Evolutionary conservation across 1,284 basidiomycete genomes (phyloP), one percentile per base, ranked within the genome.

Genomic region (Apiotrichum akiyoshidainum): DNA sequence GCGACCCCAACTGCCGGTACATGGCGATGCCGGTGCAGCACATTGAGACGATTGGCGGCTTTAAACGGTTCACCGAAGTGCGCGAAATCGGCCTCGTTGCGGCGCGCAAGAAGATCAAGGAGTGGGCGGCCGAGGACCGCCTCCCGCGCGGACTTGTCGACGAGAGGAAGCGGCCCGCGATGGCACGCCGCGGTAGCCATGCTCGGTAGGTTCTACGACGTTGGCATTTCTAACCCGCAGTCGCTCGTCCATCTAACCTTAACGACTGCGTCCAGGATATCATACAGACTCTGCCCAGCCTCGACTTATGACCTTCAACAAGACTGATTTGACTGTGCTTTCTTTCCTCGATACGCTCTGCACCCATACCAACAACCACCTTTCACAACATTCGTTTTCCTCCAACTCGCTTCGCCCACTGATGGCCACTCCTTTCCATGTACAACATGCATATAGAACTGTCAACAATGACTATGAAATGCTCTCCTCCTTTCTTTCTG

Each of bases 21-120:
- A 87, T 97, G 78, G 85, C 87, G 58, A 92, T 99, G 89, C 96
- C 96, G 0, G 93, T 98, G 19, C 89, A 93, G 69, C 62, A 75
- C 63, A 68, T 68, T 56, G 73, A 77, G 46, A 74, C 75, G 14
- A 59, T 78, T 53, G 75, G 78, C 60, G 79, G 79, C 12, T 78
- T 78, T 68, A 74, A 72, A 46, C 66, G 67, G 52, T 72, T 72
- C 61, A 57, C 63, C 56, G 65, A 80, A 57, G 88, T 99, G 42
- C 83, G 88, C 69, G 84, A 86, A 65, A 87, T 87, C 69, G 95
- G 96, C 0, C 90, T 94, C 70, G 75, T 83, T 10, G 87, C 89
- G 1, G 87, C 90, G 0, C 78, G 87, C 64, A 82, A 86, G 55
- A 83, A 89, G 61, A 75, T 99, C 44, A 83, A 85, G 55, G 85